Percentiles rank a stretch among this genome's conserved stretches.
phyloP scores from a whole-genome alignment of 495 filamentous ascomycete species.

The Astrothelium subdiscretum region DNA sequence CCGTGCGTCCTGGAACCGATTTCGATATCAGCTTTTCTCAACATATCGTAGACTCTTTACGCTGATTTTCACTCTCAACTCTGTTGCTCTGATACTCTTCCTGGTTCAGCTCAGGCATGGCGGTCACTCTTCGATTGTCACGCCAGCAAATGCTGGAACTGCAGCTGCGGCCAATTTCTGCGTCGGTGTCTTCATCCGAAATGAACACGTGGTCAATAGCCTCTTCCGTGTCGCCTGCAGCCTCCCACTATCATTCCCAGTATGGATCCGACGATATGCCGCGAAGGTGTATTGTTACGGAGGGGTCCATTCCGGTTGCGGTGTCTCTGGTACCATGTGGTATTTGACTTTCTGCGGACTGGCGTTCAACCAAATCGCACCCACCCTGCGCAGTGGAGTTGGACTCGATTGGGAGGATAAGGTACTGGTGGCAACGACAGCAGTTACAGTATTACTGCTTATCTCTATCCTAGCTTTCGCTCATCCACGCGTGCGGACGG shows the following conservation, averaged over 20 bases:
- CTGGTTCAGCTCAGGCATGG: neutral
- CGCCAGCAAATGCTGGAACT: slow-evolving; percentile 26
- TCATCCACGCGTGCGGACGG: slow-evolving; percentile 40
- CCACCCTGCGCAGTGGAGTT: neutral
- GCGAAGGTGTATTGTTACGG: slow-evolving; percentile 26
- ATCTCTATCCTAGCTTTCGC: slow-evolving; percentile 28
- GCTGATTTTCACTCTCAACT: slow-evolving; percentile 32
- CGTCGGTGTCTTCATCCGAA: slow-evolving; percentile 31
- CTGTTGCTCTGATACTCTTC: slow-evolving; percentile 30
- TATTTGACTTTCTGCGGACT: slow-evolving; percentile 9
- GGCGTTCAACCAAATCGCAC: neutral
- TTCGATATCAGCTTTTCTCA: slow-evolving; percentile 21
- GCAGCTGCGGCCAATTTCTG: slow-evolving; percentile 34
- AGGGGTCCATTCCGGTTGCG: slow-evolving; percentile 21
- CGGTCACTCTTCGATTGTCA: slow-evolving; percentile 25
- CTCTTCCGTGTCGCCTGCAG: slow-evolving; percentile 16
- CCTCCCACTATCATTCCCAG: slow-evolving; percentile 14
- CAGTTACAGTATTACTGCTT: slow-evolving; percentile 21
- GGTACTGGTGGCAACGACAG: slow-evolving; percentile 4
- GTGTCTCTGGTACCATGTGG: slow-evolving; percentile 22
- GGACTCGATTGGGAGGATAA: neutral
- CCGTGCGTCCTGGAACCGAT: neutral
- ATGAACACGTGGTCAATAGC: slow-evolving; percentile 27
- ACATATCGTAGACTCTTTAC: slow-evolving; percentile 22
- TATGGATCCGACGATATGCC: slow-evolving; percentile 11